Evolutionary conservation across 257 asterid genomes (phyloP), one percentile per base, ranked within the genome.

Genomic region (Nicotiana attenuata): DNA sequence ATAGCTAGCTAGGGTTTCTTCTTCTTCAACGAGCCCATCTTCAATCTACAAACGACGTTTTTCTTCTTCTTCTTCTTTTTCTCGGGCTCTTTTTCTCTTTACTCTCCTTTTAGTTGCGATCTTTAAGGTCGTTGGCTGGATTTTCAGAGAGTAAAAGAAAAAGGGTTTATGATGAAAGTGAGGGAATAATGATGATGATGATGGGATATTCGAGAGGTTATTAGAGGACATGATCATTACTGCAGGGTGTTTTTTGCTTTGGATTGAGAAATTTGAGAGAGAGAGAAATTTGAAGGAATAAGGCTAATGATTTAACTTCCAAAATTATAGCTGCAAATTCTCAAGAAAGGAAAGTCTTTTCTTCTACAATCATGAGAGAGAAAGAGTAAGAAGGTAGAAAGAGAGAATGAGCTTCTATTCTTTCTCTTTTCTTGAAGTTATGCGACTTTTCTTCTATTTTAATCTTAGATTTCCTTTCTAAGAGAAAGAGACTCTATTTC

Each of bases 171-270:
- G 91, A 90, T 86, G 87, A 90, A 87, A 90, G 91, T 85, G 90
- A 86, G 90, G 88, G 85, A 84, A 66, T 78, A 88, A 91, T 90
- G 91, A 91, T 88, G 95, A 77, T 80, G 87, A 90, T 89, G 91
- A 89, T 86, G 93, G 65, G 81, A 66, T 33, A 33, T 33, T 68
- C 57, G 82, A 87, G 90, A 82, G 90, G 85, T 78, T 24, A 59
- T 82, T 88, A 69, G 85, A 87, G 81, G 94, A 88, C 91, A 86
- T 83, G 91, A 92, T 91, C 84, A 91, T 89, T 87, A 82, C 65
- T 85, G 26, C 61, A 71, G 26, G 83, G 76, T 75, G 79, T 73
- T 76, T 76, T 65, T 61, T 28, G 69, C 77, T 22, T 78, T 45
- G 82, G 3, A 10, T 64, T 47, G 41, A 47, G 61, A 47, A 73